phyloP scores from a whole-genome alignment of 2,329 filamentous ascomycete species.

The Phaeosphaeria sp. region DNA sequence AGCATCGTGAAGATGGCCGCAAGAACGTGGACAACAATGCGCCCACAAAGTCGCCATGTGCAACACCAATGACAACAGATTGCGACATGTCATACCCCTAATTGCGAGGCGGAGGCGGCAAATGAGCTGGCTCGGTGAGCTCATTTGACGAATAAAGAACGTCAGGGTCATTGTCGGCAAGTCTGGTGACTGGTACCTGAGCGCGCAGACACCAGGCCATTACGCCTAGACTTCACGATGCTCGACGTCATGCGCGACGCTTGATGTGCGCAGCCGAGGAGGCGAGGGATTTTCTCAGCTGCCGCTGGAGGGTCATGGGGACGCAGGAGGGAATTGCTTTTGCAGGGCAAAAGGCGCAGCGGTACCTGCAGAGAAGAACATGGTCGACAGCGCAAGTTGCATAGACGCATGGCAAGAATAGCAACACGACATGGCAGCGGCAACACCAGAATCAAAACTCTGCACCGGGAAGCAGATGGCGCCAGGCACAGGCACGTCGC shows the following conservation, averaged over 20 bases:
- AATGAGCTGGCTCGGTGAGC: slow-evolving; percentile 5
- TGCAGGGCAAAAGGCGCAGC: slow-evolving; percentile 1
- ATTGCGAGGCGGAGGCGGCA: slow-evolving; percentile 1
- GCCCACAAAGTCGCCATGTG: slow-evolving; percentile 17
- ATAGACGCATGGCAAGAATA: background rate
- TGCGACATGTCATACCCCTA: slow-evolving; percentile 22
- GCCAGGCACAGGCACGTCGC: background rate
- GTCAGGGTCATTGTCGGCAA: slow-evolving; percentile 3
- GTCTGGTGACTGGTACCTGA: slow-evolving; percentile 10
- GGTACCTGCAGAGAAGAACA: slow-evolving; percentile 6
- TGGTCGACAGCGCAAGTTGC: background rate
- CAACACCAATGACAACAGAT: slow-evolving; percentile 27
- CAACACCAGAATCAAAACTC: background rate
- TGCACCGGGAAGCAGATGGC: background rate
- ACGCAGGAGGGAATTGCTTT: background rate
- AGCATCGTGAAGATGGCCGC: slow-evolving; percentile 34
- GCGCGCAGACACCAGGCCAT: slow-evolving; percentile 3
- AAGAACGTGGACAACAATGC: slow-evolving; percentile 11
- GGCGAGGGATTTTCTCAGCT: slow-evolving; percentile 2
- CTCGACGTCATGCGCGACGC: slow-evolving; percentile 40
- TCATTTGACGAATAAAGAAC: slow-evolving; percentile 3
- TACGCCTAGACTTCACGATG: slow-evolving; percentile 41
- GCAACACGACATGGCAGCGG: background rate
- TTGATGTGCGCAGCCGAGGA: background rate
- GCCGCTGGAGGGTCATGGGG: background rate